Base-by-base conservation (phyloP, 139 green algal species). In the Pseudopediastrum boryanum region DNA sequence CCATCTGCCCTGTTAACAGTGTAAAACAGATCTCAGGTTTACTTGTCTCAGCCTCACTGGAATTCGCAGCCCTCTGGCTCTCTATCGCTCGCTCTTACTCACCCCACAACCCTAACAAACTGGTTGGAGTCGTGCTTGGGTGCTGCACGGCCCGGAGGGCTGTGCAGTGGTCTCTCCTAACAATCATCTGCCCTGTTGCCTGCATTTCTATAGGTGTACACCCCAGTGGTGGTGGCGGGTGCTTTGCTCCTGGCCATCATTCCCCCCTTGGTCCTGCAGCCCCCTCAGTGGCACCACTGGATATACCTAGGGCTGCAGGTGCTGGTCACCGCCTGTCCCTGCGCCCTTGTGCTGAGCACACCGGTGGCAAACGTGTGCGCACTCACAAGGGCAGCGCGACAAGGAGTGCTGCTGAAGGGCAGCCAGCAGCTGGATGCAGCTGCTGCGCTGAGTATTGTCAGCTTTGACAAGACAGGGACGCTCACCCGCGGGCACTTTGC, bases 381-480 rank as follows among this genome's bases (percentile, higher is more conserved):
- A 36, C n/a, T 87, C 35, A 44, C 82, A 31, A 27, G 58, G 9
- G 82, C 77, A 2, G 77, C 82, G 7, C 76, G 75, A 23, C 56
- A 86, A 16, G 90, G 90, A 6, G 85, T 97, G 56, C 76, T 97
- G 8, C 77, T 95, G 62, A 95, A 95, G 81, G 89, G 93, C 25
- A 85, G 87, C 25, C 33, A 31, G 8, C 29, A 85, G 9, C 85
- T 97, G 59, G 93, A 97, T 75, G 75, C 74, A 16, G 76, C 96
- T 23, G 84, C 71, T 5, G 19, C 61, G 42, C 41, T 94, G 43
- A 44, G 83, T 23, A 61, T 72, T 16, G 51, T 95, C 19, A 84
- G 80, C 2, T 83, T 96, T 36, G 92, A 97, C 78, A 97, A 97
- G 83, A 95, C 90, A 3, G 92, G 92, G 46, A 97, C 92, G 44